A percentile compares a stretch with the other conserved stretches of the same genome.
Evolutionary conservation across 1,139 yeast species (phyloP).

Genomic region (Suhomyces choctaworum): DNA sequence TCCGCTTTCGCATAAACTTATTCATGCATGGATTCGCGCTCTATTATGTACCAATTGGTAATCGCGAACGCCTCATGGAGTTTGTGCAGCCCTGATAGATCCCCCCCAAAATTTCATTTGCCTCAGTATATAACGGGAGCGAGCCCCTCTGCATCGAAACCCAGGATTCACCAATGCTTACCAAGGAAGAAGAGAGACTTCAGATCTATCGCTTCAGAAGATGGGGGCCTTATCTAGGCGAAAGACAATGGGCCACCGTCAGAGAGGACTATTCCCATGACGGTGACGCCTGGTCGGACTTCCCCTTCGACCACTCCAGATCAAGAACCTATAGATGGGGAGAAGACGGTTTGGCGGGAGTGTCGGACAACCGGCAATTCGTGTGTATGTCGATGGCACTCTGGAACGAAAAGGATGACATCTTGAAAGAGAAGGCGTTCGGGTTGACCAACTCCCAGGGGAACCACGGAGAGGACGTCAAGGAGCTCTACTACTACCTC

Average conservation of each 20-base stretch:
- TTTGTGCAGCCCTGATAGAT: constrained; percentile 1
- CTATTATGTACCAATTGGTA: constrained; percentile 4
- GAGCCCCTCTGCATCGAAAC: no score
- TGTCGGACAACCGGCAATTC: constrained; percentile 80
- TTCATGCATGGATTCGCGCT: background rate
- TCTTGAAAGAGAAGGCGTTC: constrained; percentile 82
- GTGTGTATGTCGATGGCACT: constrained; percentile 77
- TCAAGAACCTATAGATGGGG: constrained; percentile 94
- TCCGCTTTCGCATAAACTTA: no score
- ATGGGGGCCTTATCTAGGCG: constrained; percentile 93
- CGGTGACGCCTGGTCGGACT: constrained; percentile 93
- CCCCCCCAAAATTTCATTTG: constrained; percentile 1
- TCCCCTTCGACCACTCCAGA: constrained; percentile 84
- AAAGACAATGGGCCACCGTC: constrained; percentile 94
- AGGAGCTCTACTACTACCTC: constrained; percentile 75
- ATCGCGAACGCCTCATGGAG: constrained; percentile 5
- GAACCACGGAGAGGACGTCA: constrained; percentile 95
- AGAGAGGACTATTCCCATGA: constrained; percentile 85
- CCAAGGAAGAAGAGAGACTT: constrained; percentile 71
- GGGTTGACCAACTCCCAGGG: constrained; percentile 94
- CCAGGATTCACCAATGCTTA: no score
- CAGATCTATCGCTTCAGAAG: constrained; percentile 54
- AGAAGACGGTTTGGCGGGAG: constrained; percentile 94
- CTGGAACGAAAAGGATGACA: constrained; percentile 90
- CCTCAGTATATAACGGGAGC: constrained; percentile 3